Evolutionary conservation across 352 stramenopile genomes (phyloP).

Genomic region (Pythium brachiatum): DNA sequence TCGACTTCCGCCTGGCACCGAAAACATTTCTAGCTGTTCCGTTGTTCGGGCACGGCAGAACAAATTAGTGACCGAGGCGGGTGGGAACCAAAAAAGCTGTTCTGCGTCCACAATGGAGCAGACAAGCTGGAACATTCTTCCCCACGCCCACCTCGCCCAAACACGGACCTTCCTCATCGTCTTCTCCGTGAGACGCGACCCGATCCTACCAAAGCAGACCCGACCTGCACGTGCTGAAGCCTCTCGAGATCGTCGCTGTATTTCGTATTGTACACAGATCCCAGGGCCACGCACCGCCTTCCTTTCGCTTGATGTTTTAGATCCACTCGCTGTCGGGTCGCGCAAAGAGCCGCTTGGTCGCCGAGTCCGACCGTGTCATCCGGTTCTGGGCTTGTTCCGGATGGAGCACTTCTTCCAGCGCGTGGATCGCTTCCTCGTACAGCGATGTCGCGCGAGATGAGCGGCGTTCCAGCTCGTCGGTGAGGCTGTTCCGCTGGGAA

Average conservation of each 20-base stretch:
- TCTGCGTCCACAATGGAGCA: not conserved
- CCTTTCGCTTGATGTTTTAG: not conserved
- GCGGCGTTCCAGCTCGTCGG: conserved; percentile 22
- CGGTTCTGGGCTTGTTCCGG: conserved; percentile 8
- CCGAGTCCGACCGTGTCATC: conserved; percentile 17
- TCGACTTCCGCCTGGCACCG: not conserved
- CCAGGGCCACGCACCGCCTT: no score
- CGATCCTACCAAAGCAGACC: not conserved
- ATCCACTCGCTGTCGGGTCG: conserved; percentile 29
- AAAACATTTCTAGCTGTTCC: not conserved
- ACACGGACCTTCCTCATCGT: not conserved
- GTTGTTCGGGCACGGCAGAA: not conserved
- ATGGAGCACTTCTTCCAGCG: conserved; percentile 25
- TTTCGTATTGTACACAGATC: not conserved
- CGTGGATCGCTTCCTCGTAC: conserved; percentile 25
- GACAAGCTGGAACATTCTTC: not conserved
- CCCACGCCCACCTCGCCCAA: not conserved
- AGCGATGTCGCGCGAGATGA: conserved; percentile 22
- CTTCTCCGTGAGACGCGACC: not conserved
- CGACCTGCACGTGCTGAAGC: not conserved
- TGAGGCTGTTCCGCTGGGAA: conserved; percentile 3
- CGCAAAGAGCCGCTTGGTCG: conserved; percentile 17
- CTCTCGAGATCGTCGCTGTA: not conserved
- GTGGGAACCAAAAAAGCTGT: conserved; percentile 2
- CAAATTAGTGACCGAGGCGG: not conserved